These are phyloP conservation scores for Ceriops decandra DNA, from an alignment of 345 rosid genomes.

Conservation along the genomic window DNA sequence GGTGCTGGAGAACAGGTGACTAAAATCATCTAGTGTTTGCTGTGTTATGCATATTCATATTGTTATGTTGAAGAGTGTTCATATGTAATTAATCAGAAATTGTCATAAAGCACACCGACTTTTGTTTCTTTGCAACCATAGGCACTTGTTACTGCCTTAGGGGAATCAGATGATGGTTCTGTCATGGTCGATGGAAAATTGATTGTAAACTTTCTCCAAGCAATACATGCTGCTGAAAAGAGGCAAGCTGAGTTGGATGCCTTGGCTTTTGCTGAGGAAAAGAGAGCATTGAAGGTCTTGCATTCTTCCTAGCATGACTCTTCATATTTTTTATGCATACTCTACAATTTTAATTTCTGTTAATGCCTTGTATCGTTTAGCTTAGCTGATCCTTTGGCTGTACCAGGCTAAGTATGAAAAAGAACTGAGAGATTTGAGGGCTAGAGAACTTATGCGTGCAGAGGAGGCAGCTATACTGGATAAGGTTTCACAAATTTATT, in stretches of 20 bases:
- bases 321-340: constrained; percentile 11
- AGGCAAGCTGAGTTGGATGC: constrained; percentile 90
- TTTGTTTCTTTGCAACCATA: constrained; percentile 31
- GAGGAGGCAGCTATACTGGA: constrained; percentile 96
- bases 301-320: constrained; percentile 7
- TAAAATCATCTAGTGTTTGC: constrained; percentile 14
- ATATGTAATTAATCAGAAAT: background rate
- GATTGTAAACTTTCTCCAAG: constrained; percentile 75
- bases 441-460: constrained; percentile 86
- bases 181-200: constrained; percentile 65
- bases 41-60: constrained; percentile 12
- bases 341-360: background rate
- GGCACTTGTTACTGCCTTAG: constrained; percentile 46
- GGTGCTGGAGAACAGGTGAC: constrained; percentile 25
- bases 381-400: constrained; percentile 7
- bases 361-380: background rate
- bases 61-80: constrained; percentile 1
- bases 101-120: background rate
- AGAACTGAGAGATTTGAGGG: constrained; percentile 81
- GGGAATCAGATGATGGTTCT: constrained; percentile 51
- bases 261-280: constrained; percentile 66
- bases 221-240: constrained; percentile 86
- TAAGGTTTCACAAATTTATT: constrained; percentile 51
- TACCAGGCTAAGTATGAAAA: constrained; percentile 82
- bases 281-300: constrained; percentile 63